Conservation (phyloP, 75 land plant species). For the Ceratopteris richardii region DNA sequence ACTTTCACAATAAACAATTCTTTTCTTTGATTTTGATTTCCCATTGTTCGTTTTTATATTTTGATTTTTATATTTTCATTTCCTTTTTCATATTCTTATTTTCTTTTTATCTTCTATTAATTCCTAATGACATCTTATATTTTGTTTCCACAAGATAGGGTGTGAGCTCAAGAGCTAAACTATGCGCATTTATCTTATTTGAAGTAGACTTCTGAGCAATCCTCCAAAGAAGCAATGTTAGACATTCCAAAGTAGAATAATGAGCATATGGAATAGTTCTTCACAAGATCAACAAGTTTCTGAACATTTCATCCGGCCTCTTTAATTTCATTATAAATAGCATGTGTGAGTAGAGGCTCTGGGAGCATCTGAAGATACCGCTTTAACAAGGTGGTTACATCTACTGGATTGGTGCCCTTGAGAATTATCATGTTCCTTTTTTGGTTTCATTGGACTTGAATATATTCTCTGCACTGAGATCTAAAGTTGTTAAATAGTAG, state of each 20-base stretch:
- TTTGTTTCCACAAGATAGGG: conserved; percentile 50
- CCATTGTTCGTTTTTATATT: too few relatives aligned
- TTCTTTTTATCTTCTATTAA: too few relatives aligned
- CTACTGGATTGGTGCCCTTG: conserved; percentile 55
- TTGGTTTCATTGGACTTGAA: too few relatives aligned
- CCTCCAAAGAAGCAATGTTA: conserved; percentile 57
- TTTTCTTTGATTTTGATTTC: too few relatives aligned
- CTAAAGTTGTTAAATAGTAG: neutral
- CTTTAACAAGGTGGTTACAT: conserved; percentile 65
- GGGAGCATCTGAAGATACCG: conserved; percentile 67
- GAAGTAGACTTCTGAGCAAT: conserved; percentile 62
- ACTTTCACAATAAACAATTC: too few relatives aligned
- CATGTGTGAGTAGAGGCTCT: conserved; percentile 62
- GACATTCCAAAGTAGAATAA: conserved; percentile 61
- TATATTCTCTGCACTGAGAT: too few relatives aligned
- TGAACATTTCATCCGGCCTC: conserved; percentile 44
- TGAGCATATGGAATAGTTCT: conserved; percentile 59
- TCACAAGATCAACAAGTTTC: conserved; percentile 40
- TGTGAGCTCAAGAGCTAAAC: conserved; percentile 64
- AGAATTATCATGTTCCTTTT: conserved; percentile 59
- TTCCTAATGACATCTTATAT: neutral
- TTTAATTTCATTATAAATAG: conserved; percentile 48
- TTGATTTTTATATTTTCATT: too few relatives aligned
- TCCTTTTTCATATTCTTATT: too few relatives aligned
- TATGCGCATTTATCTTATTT: conserved; percentile 78